phyloP scores from a whole-genome alignment of 495 filamentous ascomycete species.

The Daldinia caldariorum region DNA sequence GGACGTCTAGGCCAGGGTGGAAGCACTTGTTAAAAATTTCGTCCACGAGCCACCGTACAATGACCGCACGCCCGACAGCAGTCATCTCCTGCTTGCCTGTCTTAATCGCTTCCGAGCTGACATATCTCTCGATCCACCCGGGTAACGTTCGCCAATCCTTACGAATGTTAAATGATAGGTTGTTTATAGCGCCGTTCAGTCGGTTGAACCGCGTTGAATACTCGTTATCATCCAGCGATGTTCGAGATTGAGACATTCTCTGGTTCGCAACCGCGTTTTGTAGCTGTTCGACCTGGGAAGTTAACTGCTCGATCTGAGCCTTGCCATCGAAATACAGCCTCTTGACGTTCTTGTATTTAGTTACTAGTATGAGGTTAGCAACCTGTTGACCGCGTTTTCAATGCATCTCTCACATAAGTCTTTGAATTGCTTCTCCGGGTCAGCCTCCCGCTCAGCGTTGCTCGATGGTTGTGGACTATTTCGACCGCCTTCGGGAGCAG shows the following conservation, averaged over 20 bases:
- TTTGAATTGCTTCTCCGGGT: slow-evolving; percentile 66
- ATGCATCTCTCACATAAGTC: slow-evolving; percentile 69
- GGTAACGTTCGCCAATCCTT: slow-evolving; percentile 90
- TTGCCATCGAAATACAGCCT: slow-evolving; percentile 96
- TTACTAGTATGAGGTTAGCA: slow-evolving; percentile 63
- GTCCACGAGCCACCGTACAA: slow-evolving; percentile 89
- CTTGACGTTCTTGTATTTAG: slow-evolving; percentile 98
- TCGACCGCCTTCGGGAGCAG: slow-evolving; percentile 61
- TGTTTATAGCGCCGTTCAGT: slow-evolving; percentile 92
- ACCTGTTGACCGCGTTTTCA: not conserved
- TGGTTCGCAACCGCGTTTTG: slow-evolving; percentile 97
- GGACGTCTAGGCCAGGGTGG: slow-evolving; percentile 83
- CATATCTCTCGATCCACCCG: slow-evolving; percentile 75
- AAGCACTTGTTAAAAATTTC: slow-evolving; percentile 92
- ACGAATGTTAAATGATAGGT: slow-evolving; percentile 92
- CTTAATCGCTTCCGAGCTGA: slow-evolving; percentile 83
- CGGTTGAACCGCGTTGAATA: slow-evolving; percentile 90
- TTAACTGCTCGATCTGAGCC: slow-evolving; percentile 85
- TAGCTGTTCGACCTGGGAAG: slow-evolving; percentile 88
- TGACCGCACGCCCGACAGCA: slow-evolving; percentile 87
- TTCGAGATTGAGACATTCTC: slow-evolving; percentile 91
- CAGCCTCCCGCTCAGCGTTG: slow-evolving; percentile 61
- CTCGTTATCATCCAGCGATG: slow-evolving; percentile 94
- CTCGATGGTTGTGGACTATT: slow-evolving; percentile 69
- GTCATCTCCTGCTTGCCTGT: slow-evolving; percentile 97